Evolutionary conservation across 306 rosid species (phyloP), one percentile per base, ranked within the genome.

Genomic region (Canavalia gladiata): DNA sequence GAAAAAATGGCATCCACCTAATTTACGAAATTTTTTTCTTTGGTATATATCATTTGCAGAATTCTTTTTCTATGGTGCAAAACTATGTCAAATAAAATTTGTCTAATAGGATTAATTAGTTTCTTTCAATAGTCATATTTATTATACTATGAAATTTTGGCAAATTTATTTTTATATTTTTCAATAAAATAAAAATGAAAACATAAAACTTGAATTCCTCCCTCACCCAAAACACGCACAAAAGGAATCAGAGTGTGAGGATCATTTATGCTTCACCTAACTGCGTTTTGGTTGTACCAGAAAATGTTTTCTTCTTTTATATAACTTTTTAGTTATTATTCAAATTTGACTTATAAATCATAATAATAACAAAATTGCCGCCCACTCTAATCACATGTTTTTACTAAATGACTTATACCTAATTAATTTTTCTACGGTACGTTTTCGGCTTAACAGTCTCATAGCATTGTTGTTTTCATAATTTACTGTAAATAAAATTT

Each of bases 361-460:
- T 18, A 43, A 66, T 41, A 41, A 7, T 30, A 30, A 63, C 8
- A 29, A 3, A 66, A 41, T 1, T 49, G 58, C 75, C 31, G 46
- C 60, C 75, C 59, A 50, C 75, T 50, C 60, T 70, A 49, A 70
- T 70, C 45, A 70, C 75, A 50, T 50, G 62, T 10, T 49, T 50
- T 49, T 49, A 33, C 1, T 49, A 12, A 46, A 25, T 8, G 8
- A 70, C 60, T 70, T 8, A 0, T 31, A 50, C 75, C 75, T 31
- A 33, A 70, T 50, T 69, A 13, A 30, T 11, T 69, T 69, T 29
- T 2, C 41, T 46, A 8, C 1, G 4, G 1, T 43, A 43, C 47
- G 47, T 2, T 43, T 43, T 0, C 7, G 2, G 1, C 12, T 47
- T 13, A 47, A 47, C 52, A 2, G 52, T 3, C 3, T 47, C 0